Base-by-base conservation (phyloP, 1,284 basidiomycete species). In the Cryptococcus sp. region DNA sequence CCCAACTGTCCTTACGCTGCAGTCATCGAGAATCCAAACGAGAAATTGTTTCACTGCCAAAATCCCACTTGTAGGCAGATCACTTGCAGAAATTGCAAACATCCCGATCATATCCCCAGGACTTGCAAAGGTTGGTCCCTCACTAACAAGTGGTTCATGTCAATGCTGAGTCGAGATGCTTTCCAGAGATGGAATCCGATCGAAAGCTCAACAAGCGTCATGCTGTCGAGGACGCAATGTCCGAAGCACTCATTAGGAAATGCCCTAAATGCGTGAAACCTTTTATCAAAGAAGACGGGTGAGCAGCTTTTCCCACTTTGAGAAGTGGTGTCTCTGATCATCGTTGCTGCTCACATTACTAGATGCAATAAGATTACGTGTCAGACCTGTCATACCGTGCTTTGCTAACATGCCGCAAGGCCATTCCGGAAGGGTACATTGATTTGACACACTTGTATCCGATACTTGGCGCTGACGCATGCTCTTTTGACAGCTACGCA, bases 221-320 rank as follows among this genome's bases (percentile, higher is more conserved):
- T 78, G 74, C 82, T 0, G 82, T 94, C 40, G 91, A 93, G 71
- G 91, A 94, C 73, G 91, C 91, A 4, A 93, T 94, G 91, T 89
- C 89, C 39, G 82, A 83, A 50, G 91, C 91, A 1, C 80, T 93
- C 35, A 88, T 91, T 84, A 84, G 91, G 41, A 88, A 87, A 62
- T 94, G 91, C 75, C 91, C 91, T 0, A 68, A 65, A 31, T 80
- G 78, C 58, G 27, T 53, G 2, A 74, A 76, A 54, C 68, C 78
- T 0, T 77, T 73, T 48, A 56, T 78, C 57, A 80, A 80, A 49
- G 73, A 75, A 41, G 49, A 48, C 0, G 78, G 76, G 68, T 92
- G 88, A 74, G 77, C 62, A 86, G 87, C 82, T 80, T 87, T n/a
- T n/a, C n/a, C n/a, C n/a, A 11, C 17, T 22, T 7, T n/a, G 11